phyloP scores from a whole-genome alignment of 139 green algal species.

The Asterochloris erici region DNA sequence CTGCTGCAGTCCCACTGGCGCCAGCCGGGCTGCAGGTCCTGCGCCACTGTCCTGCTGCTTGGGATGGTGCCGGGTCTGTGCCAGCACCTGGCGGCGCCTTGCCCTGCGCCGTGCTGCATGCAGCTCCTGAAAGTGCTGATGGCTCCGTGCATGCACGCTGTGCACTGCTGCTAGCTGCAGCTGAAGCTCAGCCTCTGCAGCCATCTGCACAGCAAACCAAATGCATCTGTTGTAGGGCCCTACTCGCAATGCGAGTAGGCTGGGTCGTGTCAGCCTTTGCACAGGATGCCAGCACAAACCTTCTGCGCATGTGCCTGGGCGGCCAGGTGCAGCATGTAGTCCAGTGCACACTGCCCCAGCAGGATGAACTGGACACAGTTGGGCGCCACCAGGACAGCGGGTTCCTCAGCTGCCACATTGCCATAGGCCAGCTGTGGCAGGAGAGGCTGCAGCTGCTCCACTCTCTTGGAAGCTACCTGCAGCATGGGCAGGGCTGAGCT shows the following conservation, averaged over 20 bases:
- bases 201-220: too few relatives aligned
- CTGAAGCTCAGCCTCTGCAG: too few relatives aligned
- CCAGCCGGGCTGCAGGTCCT: too few relatives aligned
- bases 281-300: too few relatives aligned
- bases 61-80: background rate
- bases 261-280: too few relatives aligned
- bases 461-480: background rate
- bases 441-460: background rate
- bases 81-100: background rate
- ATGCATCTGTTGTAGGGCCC: too few relatives aligned
- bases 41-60: background rate
- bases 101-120: background rate
- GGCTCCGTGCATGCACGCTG: too few relatives aligned
- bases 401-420: background rate
- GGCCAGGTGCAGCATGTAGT: slow-evolving; percentile 1
- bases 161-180: too few relatives aligned
- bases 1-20: too few relatives aligned
- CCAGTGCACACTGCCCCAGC: slow-evolving; percentile 2
- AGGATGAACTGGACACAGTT: slow-evolving; percentile 14
- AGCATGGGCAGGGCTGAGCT: background rate
- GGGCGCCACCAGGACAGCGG: background rate
- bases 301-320: background rate
- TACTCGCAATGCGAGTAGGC: too few relatives aligned
- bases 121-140: background rate
- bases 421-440: slow-evolving; percentile 3